Evolutionary conservation across 108 stramenopile genomes (phyloP), one percentile per base, ranked within the genome.

Genomic region (Skeletonema menzelii): DNA sequence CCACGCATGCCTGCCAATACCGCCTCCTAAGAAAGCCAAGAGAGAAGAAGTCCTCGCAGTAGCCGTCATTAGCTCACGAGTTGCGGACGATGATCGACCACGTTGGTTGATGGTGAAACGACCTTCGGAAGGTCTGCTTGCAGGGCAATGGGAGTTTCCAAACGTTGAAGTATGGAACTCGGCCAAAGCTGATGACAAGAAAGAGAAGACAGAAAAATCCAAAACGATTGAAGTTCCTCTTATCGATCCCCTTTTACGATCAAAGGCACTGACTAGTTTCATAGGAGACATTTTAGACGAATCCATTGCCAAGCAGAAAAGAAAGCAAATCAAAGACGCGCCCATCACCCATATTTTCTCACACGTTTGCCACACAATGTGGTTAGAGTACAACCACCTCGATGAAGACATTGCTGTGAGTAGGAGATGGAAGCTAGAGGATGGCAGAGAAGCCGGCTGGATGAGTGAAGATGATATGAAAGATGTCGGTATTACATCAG

Each of bases 61-160:
- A 8, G 91, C 78, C 1, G 92, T 80, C 46, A 44, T 95, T 40
- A 64, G 69, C 31, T 46, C 47, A 14, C 42, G 56, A 56, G n/a
- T 57, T 34, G 27, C 60, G 28, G 42, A 66, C 6, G 64, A 69
- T 13, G 46, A 56, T 28, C 77, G 76, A 15, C 56, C 63, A 13
- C 30, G 69, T 57, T 96, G 89, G 85, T 70, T 96, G 27, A 79
- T 96, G 81, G 83, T 88, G 14, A 89, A 88, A 69, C 80, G 95
- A 34, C 89, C 88, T 35, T 49, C 47, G 8, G 66, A 79, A 7
- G 95, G 95, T 24, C 70, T 96, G 53, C 69, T 96, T 59, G 84
- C 75, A 64, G 90, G 90, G 5, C 95, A 96, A 62, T 94, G 92
- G 95, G 95, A 96, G 49, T 93, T 96, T 65, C 92, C 95, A 13